Conservation (phyloP, 1,284 basidiomycete genomes). For the Fomitopsis schrenkii region DNA sequence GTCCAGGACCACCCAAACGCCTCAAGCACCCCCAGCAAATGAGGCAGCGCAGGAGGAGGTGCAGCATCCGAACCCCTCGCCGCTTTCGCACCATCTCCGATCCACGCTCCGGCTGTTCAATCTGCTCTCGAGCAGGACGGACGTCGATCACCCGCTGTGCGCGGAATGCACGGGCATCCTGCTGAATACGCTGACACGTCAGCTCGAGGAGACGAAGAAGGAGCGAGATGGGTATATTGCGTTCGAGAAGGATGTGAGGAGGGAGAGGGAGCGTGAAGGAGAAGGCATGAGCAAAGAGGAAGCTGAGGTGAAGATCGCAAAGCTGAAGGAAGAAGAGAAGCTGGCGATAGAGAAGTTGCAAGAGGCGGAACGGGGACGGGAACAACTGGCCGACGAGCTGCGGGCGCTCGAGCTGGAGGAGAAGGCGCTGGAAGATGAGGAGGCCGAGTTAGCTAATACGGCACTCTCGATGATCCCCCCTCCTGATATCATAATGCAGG, state of each 20-base stretch:
- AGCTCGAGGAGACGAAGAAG: slow-evolving; percentile 87
- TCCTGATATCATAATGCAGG: slow-evolving; percentile 35
- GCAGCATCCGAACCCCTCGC: slow-evolving; percentile 59
- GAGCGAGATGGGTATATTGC: slow-evolving; percentile 92
- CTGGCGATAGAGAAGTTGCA: slow-evolving; percentile 70
- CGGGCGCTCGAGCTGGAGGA: slow-evolving; percentile 72
- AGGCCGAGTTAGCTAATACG: slow-evolving; percentile 61
- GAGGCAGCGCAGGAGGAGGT: slow-evolving; percentile 29
- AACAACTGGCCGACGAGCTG: slow-evolving; percentile 73
- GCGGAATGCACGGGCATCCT: slow-evolving; percentile 89
- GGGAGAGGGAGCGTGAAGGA: slow-evolving; percentile 64
- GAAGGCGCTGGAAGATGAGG: slow-evolving; percentile 69
- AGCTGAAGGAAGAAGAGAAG: slow-evolving; percentile 73
- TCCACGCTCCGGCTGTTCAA: slow-evolving; percentile 75
- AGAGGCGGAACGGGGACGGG: slow-evolving; percentile 70
- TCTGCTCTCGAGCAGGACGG: slow-evolving; percentile 74
- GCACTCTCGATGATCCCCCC: slow-evolving; percentile 7
- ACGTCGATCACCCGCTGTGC: slow-evolving; percentile 94
- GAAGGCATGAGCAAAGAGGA: slow-evolving; percentile 59
- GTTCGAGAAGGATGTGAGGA: slow-evolving; percentile 84
- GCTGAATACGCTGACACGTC: slow-evolving; percentile 71
- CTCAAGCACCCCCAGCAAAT: slow-evolving; percentile 13
- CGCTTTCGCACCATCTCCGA: slow-evolving; percentile 75
- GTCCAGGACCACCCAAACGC: slow-evolving; percentile 20
- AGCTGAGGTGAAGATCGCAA: slow-evolving; percentile 66